phyloP scores from a whole-genome alignment of 805 yeast species.

The Wickerhamomyces ciferrii region DNA sequence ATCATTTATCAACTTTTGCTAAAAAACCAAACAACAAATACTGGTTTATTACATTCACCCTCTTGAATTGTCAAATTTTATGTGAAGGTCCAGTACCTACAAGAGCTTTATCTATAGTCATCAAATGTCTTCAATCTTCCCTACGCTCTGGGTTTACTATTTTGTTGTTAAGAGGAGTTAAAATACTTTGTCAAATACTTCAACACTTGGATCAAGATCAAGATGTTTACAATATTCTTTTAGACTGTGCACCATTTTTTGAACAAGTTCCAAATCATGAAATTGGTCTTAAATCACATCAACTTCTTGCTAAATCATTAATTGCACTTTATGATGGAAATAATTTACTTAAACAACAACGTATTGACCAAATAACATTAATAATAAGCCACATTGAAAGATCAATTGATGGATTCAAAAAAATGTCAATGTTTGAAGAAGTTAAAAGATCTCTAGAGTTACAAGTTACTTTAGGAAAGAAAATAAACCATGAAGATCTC shows the following conservation, averaged over 20 bases:
- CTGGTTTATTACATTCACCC: slow-evolving; percentile 40
- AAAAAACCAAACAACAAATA: slow-evolving; percentile 26
- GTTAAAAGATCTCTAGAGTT: slow-evolving; percentile 34
- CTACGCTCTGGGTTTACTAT: slow-evolving; percentile 39
- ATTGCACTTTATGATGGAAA: slow-evolving; percentile 5
- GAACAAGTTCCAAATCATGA: slow-evolving; percentile 34
- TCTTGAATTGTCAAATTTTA: slow-evolving; percentile 42
- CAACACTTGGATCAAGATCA: slow-evolving; percentile 32
- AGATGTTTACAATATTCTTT: slow-evolving; percentile 39
- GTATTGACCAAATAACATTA: slow-evolving; percentile 8
- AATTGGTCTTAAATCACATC: slow-evolving; percentile 33
- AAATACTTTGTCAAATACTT: slow-evolving; percentile 41
- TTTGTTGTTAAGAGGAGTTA: slow-evolving; percentile 39
- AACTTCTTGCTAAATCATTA: slow-evolving; percentile 25
- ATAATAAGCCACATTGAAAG: slow-evolving; percentile 33
- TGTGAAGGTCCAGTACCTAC: slow-evolving; percentile 37
- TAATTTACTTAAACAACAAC: neutral
- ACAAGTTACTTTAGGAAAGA: slow-evolving; percentile 31
- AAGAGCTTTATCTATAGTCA: slow-evolving; percentile 43
- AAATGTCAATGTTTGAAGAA: slow-evolving; percentile 31
- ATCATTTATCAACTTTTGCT: slow-evolving; percentile 9
- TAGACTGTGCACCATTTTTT: slow-evolving; percentile 38
- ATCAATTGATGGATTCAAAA: slow-evolving; percentile 40
- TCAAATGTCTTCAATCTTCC: slow-evolving; percentile 45
- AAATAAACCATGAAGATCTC: slow-evolving; percentile 25